phyloP scores from a whole-genome alignment of 305 asterid species.

The Fraxinus greggii region DNA sequence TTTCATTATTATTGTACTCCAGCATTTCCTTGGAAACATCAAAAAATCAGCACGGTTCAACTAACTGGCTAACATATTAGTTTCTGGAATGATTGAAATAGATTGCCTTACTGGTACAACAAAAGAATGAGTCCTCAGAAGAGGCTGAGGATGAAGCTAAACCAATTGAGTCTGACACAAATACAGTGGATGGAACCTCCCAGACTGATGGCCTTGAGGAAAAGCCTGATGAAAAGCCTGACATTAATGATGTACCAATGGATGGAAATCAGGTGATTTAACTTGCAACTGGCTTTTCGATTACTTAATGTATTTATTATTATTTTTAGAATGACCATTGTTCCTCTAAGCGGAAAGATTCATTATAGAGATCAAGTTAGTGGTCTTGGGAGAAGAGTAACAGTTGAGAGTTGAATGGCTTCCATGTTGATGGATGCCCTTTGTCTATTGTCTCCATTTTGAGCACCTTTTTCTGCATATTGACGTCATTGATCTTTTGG shows the following conservation, averaged over 20 bases:
- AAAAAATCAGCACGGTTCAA: neutral
- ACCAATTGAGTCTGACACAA: slow-evolving; percentile 45
- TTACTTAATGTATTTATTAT: neutral
- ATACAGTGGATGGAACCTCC: slow-evolving; percentile 42
- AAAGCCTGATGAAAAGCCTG: slow-evolving; percentile 93
- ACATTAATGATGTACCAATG: slow-evolving; percentile 76
- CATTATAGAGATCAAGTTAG: neutral
- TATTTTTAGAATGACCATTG: neutral
- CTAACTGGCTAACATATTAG: neutral
- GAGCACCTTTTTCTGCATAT: neutral
- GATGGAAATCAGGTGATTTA: slow-evolving; percentile 62
- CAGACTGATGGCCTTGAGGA: slow-evolving; percentile 49
- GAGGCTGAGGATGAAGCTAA: slow-evolving; percentile 69
- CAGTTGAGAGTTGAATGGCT: neutral
- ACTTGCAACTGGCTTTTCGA: neutral
- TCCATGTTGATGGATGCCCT: neutral
- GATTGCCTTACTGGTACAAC: slow-evolving; percentile 71
- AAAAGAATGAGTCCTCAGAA: slow-evolving; percentile 60
- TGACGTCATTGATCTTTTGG: neutral
- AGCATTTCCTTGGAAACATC: neutral
- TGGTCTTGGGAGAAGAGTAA: neutral
- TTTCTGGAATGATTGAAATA: slow-evolving; percentile 33
- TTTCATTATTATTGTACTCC: neutral
- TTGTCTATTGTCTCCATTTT: neutral
- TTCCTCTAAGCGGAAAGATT: neutral